A percentile compares a stretch with the other conserved stretches of the same genome.
These are phyloP conservation scores for Pyrenochaeta sp. DNA, from an alignment of 2,329 filamentous ascomycete species.

Conservation along the genomic window DNA sequence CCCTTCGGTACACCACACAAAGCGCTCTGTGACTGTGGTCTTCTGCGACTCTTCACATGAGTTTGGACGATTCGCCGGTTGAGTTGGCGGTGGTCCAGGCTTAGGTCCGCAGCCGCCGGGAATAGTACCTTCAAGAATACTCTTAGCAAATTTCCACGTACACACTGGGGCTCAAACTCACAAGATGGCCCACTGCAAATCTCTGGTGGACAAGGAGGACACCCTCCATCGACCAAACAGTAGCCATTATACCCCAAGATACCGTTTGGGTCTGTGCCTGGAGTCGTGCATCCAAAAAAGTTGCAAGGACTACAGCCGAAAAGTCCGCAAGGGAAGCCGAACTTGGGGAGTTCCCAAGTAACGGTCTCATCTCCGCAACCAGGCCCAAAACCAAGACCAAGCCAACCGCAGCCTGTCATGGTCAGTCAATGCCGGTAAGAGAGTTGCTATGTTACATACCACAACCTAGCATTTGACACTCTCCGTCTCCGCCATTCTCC, in stretches of 20 bases:
- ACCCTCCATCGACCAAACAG: constrained; percentile 22
- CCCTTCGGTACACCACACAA: constrained; percentile 28
- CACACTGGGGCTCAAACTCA: neutral
- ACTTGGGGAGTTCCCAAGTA: neutral
- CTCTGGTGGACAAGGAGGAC: constrained; percentile 24
- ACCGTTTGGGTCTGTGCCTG: constrained; percentile 6
- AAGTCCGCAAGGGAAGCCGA: constrained; percentile 15
- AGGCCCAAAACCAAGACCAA: constrained; percentile 31
- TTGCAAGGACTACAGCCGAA: constrained; percentile 29
- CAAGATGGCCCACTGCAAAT: constrained; percentile 16
- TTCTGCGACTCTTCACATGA: constrained; percentile 30
- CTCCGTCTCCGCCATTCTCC: neutral
- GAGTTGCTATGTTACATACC: constrained; percentile 1
- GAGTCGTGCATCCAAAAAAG: constrained; percentile 23
- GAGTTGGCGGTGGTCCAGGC: constrained; percentile 23
- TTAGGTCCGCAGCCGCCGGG: constrained; percentile 28
- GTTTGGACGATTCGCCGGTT: constrained; percentile 13
- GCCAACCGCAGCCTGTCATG: constrained; percentile 27
- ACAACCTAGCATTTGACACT: constrained; percentile 32
- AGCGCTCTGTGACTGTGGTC: constrained; percentile 32
- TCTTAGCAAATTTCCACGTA: neutral
- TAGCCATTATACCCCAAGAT: constrained; percentile 24
- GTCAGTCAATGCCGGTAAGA: neutral
- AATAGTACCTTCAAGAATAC: constrained; percentile 10
- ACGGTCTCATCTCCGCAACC: constrained; percentile 13